Percentiles rank a stretch among this genome's conserved stretches.
phyloP scores from a whole-genome alignment of 2,329 filamentous ascomycete species.

The Ascochyta clinopodiicola region DNA sequence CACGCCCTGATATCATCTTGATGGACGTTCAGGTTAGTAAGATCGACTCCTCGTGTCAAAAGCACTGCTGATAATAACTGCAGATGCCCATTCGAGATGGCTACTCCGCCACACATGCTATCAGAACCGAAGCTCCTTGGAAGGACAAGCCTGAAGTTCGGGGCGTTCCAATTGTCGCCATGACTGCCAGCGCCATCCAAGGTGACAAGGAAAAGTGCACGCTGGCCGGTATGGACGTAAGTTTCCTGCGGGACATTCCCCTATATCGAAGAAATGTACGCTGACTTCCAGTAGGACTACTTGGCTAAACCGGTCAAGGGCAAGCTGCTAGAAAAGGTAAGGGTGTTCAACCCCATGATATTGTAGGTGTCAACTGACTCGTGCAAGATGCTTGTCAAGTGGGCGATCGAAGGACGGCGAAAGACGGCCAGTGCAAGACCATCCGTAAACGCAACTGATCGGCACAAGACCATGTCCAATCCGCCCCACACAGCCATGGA shows the following conservation, averaged over 20 bases:
- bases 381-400: slow-evolving; percentile 66
- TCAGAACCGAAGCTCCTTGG: slow-evolving; percentile 73
- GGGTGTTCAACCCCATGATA: slow-evolving; percentile 17
- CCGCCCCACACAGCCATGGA: slow-evolving; percentile 21
- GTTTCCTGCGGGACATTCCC: slow-evolving; percentile 21
- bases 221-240: slow-evolving; percentile 72
- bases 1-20: slow-evolving; percentile 74
- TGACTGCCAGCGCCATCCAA: slow-evolving; percentile 80
- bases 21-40: slow-evolving; percentile 78
- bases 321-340: slow-evolving; percentile 65
- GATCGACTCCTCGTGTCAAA: neutral
- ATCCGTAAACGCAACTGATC: slow-evolving; percentile 39
- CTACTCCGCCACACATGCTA: slow-evolving; percentile 76
- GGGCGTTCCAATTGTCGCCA: slow-evolving; percentile 77
- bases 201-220: slow-evolving; percentile 78
- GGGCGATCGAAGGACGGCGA: slow-evolving; percentile 60
- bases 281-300: slow-evolving; percentile 35
- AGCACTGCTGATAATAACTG: slow-evolving; percentile 30
- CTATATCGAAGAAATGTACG: slow-evolving; percentile 10
- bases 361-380: slow-evolving; percentile 20
- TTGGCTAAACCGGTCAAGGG: slow-evolving; percentile 67
- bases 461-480: slow-evolving; percentile 20
- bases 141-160: slow-evolving; percentile 60
- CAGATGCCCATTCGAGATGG: slow-evolving; percentile 71
- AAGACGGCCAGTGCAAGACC: slow-evolving; percentile 38